Percentiles rank a stretch among this genome's conserved stretches.
phyloP scores from a whole-genome alignment of 768 basidiomycete genomes.

The Hygrocybe coccinea region DNA sequence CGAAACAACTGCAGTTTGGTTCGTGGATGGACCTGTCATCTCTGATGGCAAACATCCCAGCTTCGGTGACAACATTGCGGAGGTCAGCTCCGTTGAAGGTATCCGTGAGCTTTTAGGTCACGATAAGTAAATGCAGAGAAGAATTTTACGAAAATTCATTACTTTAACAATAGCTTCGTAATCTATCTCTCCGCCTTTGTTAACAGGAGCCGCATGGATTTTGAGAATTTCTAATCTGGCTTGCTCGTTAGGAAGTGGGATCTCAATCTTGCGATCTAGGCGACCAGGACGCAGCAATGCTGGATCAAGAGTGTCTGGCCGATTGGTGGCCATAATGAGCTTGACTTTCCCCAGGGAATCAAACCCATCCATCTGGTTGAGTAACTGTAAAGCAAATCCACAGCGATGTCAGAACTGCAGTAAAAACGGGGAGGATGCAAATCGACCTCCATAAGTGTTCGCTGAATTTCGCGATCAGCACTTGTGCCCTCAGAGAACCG shows the following conservation, averaged over 20 bases:
- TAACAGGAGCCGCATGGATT: conserved; percentile 91
- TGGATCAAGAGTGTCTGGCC: conserved; percentile 96
- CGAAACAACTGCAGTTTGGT: neutral
- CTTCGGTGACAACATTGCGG: conserved; percentile 91
- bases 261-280: conserved; percentile 95
- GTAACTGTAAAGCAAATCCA: conserved; percentile 62
- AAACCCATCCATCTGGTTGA: conserved; percentile 99
- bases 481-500: conserved; percentile 90
- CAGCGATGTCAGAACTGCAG: neutral
- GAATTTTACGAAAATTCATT: conserved; percentile 8
- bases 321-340: conserved; percentile 99
- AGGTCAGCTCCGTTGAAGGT: conserved; percentile 96
- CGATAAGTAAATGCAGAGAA: no score
- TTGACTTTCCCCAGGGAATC: conserved; percentile 94
- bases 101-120: conserved; percentile 88
- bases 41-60: conserved; percentile 97
- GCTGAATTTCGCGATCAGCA: conserved; percentile 97
- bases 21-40: conserved; percentile 70
- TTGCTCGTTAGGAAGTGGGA: conserved; percentile 96
- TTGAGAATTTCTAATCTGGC: conserved; percentile 94
- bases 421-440: neutral
- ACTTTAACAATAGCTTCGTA: conserved; percentile 98
- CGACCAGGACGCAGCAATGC: conserved; percentile 94
- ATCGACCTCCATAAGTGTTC: conserved; percentile 90
- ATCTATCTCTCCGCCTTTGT: conserved; percentile 93